Conservation (phyloP, 2,329 filamentous ascomycete species). For the Apiospora sp. region DNA sequence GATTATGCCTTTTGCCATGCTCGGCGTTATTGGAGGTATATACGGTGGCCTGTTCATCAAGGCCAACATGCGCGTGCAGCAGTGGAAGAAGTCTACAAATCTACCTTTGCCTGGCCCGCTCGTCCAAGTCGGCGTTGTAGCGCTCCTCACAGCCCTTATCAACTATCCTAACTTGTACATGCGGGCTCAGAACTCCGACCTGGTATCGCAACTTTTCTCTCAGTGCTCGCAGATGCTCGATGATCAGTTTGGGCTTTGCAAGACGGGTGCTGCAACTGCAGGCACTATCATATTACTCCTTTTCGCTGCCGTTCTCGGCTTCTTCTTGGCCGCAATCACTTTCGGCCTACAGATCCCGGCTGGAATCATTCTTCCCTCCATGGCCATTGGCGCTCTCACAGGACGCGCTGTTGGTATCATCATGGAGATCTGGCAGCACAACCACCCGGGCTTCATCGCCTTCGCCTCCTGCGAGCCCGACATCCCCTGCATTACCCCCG, state of each 20-base stretch:
- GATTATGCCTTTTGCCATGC: slow-evolving; percentile 82
- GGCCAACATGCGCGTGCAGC: slow-evolving; percentile 85
- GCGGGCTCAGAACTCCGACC: slow-evolving; percentile 88
- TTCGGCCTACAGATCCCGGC: slow-evolving; percentile 95
- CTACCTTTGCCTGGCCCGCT: slow-evolving; percentile 76
- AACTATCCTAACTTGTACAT: slow-evolving; percentile 98
- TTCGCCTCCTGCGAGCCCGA: slow-evolving; percentile 87
- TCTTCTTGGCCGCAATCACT: slow-evolving; percentile 84
- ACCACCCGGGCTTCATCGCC: slow-evolving; percentile 77
- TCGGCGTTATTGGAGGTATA: slow-evolving; percentile 90
- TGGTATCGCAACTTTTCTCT: slow-evolving; percentile 90
- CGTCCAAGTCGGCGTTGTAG: slow-evolving; percentile 79
- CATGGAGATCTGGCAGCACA: slow-evolving; percentile 86
- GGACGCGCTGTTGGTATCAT: slow-evolving; percentile 90
- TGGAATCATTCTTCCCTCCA: slow-evolving; percentile 93
- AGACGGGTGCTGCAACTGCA: slow-evolving; percentile 82
- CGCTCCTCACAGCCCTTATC: slow-evolving; percentile 83
- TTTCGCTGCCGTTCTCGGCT: slow-evolving; percentile 82
- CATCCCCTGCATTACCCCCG: slow-evolving; percentile 87
- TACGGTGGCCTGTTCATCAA: slow-evolving; percentile 97
- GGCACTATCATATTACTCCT: slow-evolving; percentile 84
- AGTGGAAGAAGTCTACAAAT: slow-evolving; percentile 74
- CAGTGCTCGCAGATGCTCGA: slow-evolving; percentile 85
- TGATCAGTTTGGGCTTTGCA: slow-evolving; percentile 90
- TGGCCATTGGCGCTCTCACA: slow-evolving; percentile 91